These are phyloP conservation scores for Aspergillus avenaceus DNA, from an alignment of 495 filamentous ascomycete species.

Conservation along the genomic window DNA sequence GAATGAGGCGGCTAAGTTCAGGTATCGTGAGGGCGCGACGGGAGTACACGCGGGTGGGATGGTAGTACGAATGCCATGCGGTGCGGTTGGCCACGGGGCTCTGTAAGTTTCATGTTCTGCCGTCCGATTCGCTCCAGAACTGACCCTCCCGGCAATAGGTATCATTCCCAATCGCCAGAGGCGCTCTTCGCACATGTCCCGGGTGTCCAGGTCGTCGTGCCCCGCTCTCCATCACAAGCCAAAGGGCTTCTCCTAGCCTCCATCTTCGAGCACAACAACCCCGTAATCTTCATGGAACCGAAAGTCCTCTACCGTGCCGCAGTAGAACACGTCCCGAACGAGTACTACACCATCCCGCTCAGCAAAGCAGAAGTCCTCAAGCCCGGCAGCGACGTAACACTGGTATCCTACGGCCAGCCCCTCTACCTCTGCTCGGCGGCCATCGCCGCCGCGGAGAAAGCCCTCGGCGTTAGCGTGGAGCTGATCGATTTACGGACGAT, in stretches of 20 bases:
- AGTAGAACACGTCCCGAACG: conserved; percentile 88
- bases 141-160: conserved; percentile 36
- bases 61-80: conserved; percentile 91
- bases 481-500: conserved; percentile 89
- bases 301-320: conserved; percentile 94
- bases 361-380: conserved; percentile 87
- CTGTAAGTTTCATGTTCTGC: conserved; percentile 51
- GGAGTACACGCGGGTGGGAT: conserved; percentile 69
- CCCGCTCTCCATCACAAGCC: conserved; percentile 83
- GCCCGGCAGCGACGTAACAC: conserved; percentile 75
- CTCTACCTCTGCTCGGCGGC: conserved; percentile 83
- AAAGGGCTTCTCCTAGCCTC: conserved; percentile 81
- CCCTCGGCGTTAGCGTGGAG: conserved; percentile 75
- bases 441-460: conserved; percentile 74
- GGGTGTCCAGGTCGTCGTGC: conserved; percentile 84
- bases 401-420: conserved; percentile 89
- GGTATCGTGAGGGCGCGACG: conserved; percentile 77
- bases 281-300: conserved; percentile 94
- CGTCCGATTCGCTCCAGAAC: neutral
- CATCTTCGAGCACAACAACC: conserved; percentile 79
- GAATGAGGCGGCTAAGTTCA: conserved; percentile 91
- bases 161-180: conserved; percentile 94
- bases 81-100: conserved; percentile 92
- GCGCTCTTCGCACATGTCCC: conserved; percentile 89
- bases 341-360: conserved; percentile 77